A percentile compares a stretch with the other conserved stretches of the same genome.
Evolutionary conservation across 805 yeast species (phyloP).

Genomic region (Barnettozyma wickerhamii): DNA sequence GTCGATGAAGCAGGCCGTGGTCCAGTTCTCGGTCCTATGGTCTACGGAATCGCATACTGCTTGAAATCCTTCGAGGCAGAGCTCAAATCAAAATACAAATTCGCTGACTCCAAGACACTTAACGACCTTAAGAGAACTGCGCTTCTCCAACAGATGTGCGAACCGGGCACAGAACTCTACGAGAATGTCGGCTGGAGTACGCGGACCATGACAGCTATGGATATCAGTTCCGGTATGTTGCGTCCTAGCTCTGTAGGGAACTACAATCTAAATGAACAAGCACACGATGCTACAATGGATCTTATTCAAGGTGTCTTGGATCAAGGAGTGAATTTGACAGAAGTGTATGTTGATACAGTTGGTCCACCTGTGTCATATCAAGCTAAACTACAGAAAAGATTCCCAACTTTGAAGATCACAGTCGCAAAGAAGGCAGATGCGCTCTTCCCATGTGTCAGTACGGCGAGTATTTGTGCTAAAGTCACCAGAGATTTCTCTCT

Average conservation of each 20-base stretch:
- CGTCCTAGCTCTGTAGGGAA: constrained; percentile 46
- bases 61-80: constrained; percentile 43
- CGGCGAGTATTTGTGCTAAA: constrained; percentile 94
- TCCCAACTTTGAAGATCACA: constrained; percentile 67
- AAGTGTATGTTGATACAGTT: constrained; percentile 90
- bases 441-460: constrained; percentile 83
- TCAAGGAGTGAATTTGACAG: constrained; percentile 57
- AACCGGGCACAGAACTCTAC: constrained; percentile 37
- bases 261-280: constrained; percentile 85
- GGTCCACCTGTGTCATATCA: constrained; percentile 92
- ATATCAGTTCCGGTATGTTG: constrained; percentile 87
- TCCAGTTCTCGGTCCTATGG: constrained; percentile 98
- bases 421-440: constrained; percentile 97
- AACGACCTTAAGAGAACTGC: constrained; percentile 65
- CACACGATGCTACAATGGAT: constrained; percentile 88
- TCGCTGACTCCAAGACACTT: constrained; percentile 89
- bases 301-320: constrained; percentile 63
- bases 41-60: constrained; percentile 84
- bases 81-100: constrained; percentile 59
- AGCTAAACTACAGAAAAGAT: constrained; percentile 59
- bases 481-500: constrained; percentile 82
- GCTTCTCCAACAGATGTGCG: constrained; percentile 57
- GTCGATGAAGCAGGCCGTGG: constrained; percentile 99
- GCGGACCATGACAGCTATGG: constrained; percentile 78
- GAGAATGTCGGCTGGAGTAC: constrained; percentile 83